phyloP scores from a whole-genome alignment of 2,329 filamentous ascomycete species.

The Neonectria sp. region DNA sequence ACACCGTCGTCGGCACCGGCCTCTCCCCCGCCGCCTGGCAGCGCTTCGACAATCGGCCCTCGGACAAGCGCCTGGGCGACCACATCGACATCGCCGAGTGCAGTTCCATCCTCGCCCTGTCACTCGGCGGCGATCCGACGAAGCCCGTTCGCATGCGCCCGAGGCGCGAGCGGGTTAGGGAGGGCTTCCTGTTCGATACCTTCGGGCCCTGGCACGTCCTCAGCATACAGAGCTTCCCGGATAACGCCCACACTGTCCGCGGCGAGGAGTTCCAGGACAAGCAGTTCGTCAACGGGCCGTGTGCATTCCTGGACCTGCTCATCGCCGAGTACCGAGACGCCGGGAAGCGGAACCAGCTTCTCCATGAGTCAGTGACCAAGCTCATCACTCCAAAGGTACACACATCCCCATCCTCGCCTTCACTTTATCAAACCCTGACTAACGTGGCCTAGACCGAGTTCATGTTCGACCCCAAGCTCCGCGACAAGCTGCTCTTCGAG shows the following conservation, averaged over 20 bases:
- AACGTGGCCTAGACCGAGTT: slow-evolving; percentile 62
- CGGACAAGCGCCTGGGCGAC: slow-evolving; percentile 56
- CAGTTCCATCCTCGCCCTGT: slow-evolving; percentile 71
- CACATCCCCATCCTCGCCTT: slow-evolving; percentile 5
- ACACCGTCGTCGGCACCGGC: slow-evolving; percentile 70
- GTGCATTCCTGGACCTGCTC: slow-evolving; percentile 73
- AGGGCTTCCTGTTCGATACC: slow-evolving; percentile 70
- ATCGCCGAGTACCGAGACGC: slow-evolving; percentile 74
- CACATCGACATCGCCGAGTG: slow-evolving; percentile 74
- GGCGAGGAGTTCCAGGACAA: slow-evolving; percentile 67
- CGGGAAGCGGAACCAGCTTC: slow-evolving; percentile 69
- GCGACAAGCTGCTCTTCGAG: slow-evolving; percentile 73
- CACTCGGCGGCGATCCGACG: slow-evolving; percentile 66
- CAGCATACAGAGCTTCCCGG: slow-evolving; percentile 71
- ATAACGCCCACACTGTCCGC: slow-evolving; percentile 70
- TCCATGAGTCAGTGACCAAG: slow-evolving; percentile 70
- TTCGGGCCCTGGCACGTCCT: slow-evolving; percentile 74
- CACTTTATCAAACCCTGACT: slow-evolving; percentile 9
- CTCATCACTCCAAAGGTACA: slow-evolving; percentile 71
- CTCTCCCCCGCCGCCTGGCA: slow-evolving; percentile 74
- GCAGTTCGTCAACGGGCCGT: slow-evolving; percentile 72
- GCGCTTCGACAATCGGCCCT: slow-evolving; percentile 63
- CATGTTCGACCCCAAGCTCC: slow-evolving; percentile 69
- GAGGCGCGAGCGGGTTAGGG: slow-evolving; percentile 62
- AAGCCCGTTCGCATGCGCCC: slow-evolving; percentile 65